These are phyloP conservation scores for Plasmodium billcollinsi DNA, from an alignment of 169 alveolate species.

Conservation along the genomic window DNA sequence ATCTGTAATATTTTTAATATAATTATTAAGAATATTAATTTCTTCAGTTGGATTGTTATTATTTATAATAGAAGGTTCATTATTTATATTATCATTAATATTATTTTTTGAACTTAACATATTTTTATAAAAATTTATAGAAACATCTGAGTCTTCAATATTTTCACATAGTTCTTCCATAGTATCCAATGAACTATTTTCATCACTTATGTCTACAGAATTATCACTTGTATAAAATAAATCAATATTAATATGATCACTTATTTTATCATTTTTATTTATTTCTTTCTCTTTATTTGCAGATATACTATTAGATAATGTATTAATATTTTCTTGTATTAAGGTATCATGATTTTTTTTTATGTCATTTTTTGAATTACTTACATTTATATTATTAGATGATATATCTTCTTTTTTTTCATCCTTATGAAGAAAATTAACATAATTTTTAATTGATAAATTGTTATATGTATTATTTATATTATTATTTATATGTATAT, in stretches of 20 bases:
- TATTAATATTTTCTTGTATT: conserved; percentile 2
- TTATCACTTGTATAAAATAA: conserved; percentile 67
- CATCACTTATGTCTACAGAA: conserved; percentile 54
- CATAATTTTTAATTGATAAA: background rate
- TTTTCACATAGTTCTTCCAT: conserved; percentile 56
- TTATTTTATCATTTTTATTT: conserved; percentile 13
- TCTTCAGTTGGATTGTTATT: conserved; percentile 56
- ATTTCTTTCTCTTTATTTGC: conserved; percentile 11
- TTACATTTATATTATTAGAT: background rate
- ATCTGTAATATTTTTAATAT: conserved; percentile 46
- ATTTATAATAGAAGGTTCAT: conserved; percentile 7
- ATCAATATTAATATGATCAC: conserved; percentile 40
- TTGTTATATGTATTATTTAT: background rate
- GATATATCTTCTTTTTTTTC: conserved; percentile 4
- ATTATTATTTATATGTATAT: background rate
- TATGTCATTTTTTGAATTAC: conserved; percentile 1
- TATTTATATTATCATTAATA: background rate
- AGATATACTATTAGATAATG: conserved; percentile 1
- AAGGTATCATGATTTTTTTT: conserved; percentile 9
- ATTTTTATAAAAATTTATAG: conserved; percentile 63
- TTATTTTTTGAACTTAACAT: conserved; percentile 26
- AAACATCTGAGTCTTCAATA: conserved; percentile 27
- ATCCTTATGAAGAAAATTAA: background rate
- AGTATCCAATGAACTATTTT: conserved; percentile 45
- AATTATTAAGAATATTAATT: conserved; percentile 47